Evolutionary conservation across 2,329 filamentous ascomycete species (phyloP).

Genomic region (Alternaria novae-zelandiae): DNA sequence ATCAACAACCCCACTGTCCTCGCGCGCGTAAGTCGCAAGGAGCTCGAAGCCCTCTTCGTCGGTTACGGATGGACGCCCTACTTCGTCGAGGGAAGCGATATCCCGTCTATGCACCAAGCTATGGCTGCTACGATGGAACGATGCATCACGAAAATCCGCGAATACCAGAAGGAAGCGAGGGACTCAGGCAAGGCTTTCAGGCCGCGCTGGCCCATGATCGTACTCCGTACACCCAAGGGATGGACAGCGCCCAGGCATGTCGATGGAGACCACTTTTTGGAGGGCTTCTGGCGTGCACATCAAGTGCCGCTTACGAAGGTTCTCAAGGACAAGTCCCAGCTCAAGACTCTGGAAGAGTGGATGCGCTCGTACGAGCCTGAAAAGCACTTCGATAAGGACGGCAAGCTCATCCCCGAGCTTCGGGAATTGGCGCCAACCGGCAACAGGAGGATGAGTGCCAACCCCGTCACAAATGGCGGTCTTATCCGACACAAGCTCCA

Average conservation of each 20-base stretch:
- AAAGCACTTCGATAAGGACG: conserved; percentile 69
- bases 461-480: conserved; percentile 77
- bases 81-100: conserved; percentile 78
- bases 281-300: conserved; percentile 80
- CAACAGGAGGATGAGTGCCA: conserved; percentile 75
- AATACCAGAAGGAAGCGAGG: conserved; percentile 73
- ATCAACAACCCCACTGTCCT: conserved; percentile 62
- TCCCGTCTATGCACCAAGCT: conserved; percentile 79
- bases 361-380: conserved; percentile 79
- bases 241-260: conserved; percentile 79
- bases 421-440: conserved; percentile 70
- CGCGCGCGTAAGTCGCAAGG: conserved; percentile 74
- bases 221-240: conserved; percentile 78
- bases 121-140: conserved; percentile 79
- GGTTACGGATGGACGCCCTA: conserved; percentile 83
- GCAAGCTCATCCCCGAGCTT: conserved; percentile 68
- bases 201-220: conserved; percentile 79
- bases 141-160: conserved; percentile 72
- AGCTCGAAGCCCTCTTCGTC: conserved; percentile 71
- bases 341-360: conserved; percentile 75
- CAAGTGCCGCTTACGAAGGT: conserved; percentile 79
- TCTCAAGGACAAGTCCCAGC: conserved; percentile 67
- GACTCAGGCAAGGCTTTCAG: conserved; percentile 72
- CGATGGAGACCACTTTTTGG: conserved; percentile 69
- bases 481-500: conserved; percentile 69